Evolutionary conservation across 2,329 filamentous ascomycete genomes (phyloP).

Genomic region (Calonectria montana): DNA sequence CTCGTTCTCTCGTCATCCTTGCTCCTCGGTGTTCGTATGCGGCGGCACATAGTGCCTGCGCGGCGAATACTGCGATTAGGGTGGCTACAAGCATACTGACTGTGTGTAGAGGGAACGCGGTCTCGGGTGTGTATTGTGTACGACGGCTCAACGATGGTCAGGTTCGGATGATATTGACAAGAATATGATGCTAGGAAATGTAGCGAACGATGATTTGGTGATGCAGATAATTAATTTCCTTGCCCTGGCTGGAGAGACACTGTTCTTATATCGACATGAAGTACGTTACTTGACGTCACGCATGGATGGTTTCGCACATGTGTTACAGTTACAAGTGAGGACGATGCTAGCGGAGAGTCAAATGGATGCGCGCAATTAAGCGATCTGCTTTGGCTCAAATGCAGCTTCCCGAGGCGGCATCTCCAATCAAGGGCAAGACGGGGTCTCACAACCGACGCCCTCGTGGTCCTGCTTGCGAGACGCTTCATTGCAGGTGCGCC

Average conservation of each 20-base stretch:
- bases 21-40: not conserved
- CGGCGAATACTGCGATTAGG: constrained; percentile 7
- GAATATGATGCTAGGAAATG: not conserved
- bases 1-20: not conserved
- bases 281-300: not conserved
- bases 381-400: not conserved
- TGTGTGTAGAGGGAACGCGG: not conserved
- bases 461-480: not conserved
- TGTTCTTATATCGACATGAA: not conserved
- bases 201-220: not conserved
- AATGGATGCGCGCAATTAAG: not conserved
- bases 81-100: constrained; percentile 20
- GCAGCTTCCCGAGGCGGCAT: constrained; percentile 5
- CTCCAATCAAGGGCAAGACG: not conserved
- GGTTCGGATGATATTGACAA: not conserved
- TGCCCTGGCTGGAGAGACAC: not conserved
- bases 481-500: not conserved
- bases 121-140: not conserved
- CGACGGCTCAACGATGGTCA: not conserved
- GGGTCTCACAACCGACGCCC: not conserved
- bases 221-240: not conserved
- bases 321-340: not conserved
- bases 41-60: not conserved
- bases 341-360: constrained; percentile 9
- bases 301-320: constrained; percentile 6